These are phyloP conservation scores for Fusarium sp. DNA, from an alignment of 2,329 filamentous ascomycete species.

Conservation along the genomic window DNA sequence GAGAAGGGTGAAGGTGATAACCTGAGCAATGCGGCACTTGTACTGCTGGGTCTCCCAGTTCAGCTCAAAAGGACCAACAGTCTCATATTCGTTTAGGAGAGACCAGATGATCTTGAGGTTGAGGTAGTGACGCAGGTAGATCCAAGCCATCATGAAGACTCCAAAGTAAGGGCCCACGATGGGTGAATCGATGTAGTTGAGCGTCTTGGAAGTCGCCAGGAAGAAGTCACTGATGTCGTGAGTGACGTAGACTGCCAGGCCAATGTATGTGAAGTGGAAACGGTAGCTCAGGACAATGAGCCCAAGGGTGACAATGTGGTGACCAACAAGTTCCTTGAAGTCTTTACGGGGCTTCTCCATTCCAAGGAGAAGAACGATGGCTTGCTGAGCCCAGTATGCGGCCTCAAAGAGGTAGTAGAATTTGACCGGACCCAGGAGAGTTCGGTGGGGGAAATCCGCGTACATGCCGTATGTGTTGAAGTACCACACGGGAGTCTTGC, in stretches of 20 bases:
- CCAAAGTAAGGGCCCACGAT: slow-evolving; percentile 88
- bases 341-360: slow-evolving; percentile 96
- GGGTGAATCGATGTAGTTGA: slow-evolving; percentile 88
- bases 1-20: slow-evolving; percentile 75
- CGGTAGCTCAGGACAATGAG: slow-evolving; percentile 90
- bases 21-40: slow-evolving; percentile 78
- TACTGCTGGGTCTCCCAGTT: slow-evolving; percentile 83
- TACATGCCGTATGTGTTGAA: slow-evolving; percentile 95
- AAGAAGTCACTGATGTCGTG: slow-evolving; percentile 97
- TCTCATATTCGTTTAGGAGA: slow-evolving; percentile 80
- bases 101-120: slow-evolving; percentile 83
- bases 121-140: slow-evolving; percentile 89
- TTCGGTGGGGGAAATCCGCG: slow-evolving; percentile 85
- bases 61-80: slow-evolving; percentile 79
- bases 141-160: slow-evolving; percentile 85
- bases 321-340: slow-evolving; percentile 91
- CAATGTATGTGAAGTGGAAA: slow-evolving; percentile 97
- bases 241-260: slow-evolving; percentile 91
- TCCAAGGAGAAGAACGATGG: slow-evolving; percentile 85
- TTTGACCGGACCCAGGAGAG: slow-evolving; percentile 86
- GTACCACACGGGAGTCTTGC: slow-evolving; percentile 91
- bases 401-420: slow-evolving; percentile 96
- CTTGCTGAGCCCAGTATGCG: slow-evolving; percentile 95
- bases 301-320: slow-evolving; percentile 89
- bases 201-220: slow-evolving; percentile 89